Evolutionary conservation across 2,329 filamentous ascomycete genomes (phyloP), one percentile per base, ranked within the genome.

Genomic region (Coniella lustricola): DNA sequence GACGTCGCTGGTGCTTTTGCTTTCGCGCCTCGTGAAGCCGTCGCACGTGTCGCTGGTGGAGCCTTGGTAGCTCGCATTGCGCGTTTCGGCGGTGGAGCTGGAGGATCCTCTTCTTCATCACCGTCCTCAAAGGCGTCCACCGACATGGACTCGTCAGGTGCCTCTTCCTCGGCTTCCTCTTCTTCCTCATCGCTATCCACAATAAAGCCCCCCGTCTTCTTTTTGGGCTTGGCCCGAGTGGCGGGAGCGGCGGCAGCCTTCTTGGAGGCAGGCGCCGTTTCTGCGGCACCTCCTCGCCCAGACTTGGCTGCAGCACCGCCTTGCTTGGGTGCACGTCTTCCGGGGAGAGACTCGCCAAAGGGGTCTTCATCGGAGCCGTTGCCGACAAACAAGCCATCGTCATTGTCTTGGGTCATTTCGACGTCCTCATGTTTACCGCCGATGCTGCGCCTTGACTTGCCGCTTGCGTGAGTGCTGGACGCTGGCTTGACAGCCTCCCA

Each of bases 361-460:
- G 18, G 35, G 32, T 46, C 44, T 5, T 35, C 18, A 16, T 40
- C 25, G 14, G 56, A 43, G 29, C 66, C 59, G 8, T 71, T 67
- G 72, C 39, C 79, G 75, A 33, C 83, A 78, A 42, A 29, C 32
- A 38, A 32, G 9, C 37, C 38, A 35, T 44, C 72, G 35, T 79
- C 76, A 29, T 83, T 79, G 9, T 68, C 74, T n/a, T n/a, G n/a
- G n/a, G n/a, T n/a, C 53, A 73, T 67, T 50, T 74, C 68, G 36
- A 77, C 73, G 25, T 74, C 73, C 13, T 75, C 74, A 14, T 76
- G n/a, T n/a, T n/a, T n/a, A n/a, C n/a, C 74, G 18, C 59, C 68
- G 63, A 56, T 68, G 73, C 44, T 66, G 69, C 50, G 63, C 64
- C 44, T 60, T 60, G 50, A 56, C 62, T 46, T 59, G 64, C 60